A percentile compares a stretch with the other conserved stretches of the same genome.
phyloP scores from a whole-genome alignment of 1,139 yeast species.

The Kurtzmaniella quercitrusa region DNA sequence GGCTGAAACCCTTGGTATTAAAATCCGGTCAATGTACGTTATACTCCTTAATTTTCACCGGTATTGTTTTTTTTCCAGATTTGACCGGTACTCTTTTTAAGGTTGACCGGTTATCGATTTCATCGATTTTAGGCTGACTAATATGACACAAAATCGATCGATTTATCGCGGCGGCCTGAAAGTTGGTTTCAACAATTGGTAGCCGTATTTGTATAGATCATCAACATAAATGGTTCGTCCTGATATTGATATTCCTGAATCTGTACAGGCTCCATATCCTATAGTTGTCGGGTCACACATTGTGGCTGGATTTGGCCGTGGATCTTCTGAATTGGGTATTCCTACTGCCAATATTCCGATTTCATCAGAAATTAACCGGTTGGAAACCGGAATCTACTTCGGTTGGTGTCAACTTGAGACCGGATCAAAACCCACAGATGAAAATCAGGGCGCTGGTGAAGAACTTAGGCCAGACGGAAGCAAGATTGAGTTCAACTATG shows the following conservation, averaged over 20 bases:
- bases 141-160: not conserved
- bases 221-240: constrained; percentile 23
- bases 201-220: not conserved
- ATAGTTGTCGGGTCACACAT: constrained; percentile 52
- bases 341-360: constrained; percentile 93
- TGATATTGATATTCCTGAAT: constrained; percentile 36
- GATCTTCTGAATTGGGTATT: constrained; percentile 87
- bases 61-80: no score
- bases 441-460: no score
- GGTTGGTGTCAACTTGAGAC: constrained; percentile 61
- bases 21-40: no score
- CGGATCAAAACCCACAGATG: not conserved
- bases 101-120: no score
- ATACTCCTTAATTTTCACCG: no score
- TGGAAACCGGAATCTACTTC: constrained; percentile 84
- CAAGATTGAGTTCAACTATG: constrained; percentile 56
- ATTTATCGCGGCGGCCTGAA: not conserved
- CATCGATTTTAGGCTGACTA: not conserved
- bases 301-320: constrained; percentile 91
- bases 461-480: constrained; percentile 46
- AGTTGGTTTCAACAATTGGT: no score
- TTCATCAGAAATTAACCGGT: constrained; percentile 37
- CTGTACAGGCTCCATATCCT: constrained; percentile 64
- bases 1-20: no score
- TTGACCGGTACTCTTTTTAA: no score